phyloP scores from a whole-genome alignment of 1,139 yeast species.

The Yamadazyma diddensiae region DNA sequence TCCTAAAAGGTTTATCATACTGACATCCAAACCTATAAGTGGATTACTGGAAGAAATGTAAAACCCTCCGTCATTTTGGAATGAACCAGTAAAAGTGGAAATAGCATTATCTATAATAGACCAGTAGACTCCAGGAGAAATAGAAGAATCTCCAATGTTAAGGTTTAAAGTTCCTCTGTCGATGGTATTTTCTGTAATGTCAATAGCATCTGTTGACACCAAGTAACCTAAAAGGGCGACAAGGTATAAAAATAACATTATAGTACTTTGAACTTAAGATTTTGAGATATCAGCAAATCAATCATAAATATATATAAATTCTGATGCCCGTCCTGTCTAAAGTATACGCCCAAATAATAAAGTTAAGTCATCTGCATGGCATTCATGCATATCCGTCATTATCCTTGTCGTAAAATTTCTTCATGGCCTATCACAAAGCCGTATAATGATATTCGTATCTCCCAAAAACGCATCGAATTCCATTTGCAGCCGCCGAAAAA shows the following conservation, averaged over 20 bases:
- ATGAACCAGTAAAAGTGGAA: slow-evolving; percentile 21
- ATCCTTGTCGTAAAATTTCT: neutral
- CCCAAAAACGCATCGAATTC: too few relatives aligned
- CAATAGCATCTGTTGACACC: slow-evolving; percentile 5
- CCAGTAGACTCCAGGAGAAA: slow-evolving; percentile 24
- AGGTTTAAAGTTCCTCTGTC: slow-evolving; percentile 8
- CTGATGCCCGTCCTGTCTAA: too few relatives aligned
- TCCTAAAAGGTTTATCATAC: slow-evolving; percentile 10
- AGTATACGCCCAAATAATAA: too few relatives aligned
- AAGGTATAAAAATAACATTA: neutral
- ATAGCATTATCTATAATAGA: slow-evolving; percentile 29
- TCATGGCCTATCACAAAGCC: too few relatives aligned
- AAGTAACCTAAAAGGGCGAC: slow-evolving; percentile 1
- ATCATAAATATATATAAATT: neutral
- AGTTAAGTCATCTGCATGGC: neutral
- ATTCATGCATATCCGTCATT: neutral
- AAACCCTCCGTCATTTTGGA: slow-evolving; percentile 23
- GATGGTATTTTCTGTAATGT: slow-evolving; percentile 7
- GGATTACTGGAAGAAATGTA: slow-evolving; percentile 16
- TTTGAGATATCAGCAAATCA: neutral
- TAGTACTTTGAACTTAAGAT: neutral
- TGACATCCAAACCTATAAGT: slow-evolving; percentile 12
- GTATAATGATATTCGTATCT: too few relatives aligned
- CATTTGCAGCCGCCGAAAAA: too few relatives aligned
- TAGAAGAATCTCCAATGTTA: slow-evolving; percentile 7